Base-by-base conservation (phyloP, 2,329 filamentous ascomycete genomes). In the Ophiostoma ips region DNA sequence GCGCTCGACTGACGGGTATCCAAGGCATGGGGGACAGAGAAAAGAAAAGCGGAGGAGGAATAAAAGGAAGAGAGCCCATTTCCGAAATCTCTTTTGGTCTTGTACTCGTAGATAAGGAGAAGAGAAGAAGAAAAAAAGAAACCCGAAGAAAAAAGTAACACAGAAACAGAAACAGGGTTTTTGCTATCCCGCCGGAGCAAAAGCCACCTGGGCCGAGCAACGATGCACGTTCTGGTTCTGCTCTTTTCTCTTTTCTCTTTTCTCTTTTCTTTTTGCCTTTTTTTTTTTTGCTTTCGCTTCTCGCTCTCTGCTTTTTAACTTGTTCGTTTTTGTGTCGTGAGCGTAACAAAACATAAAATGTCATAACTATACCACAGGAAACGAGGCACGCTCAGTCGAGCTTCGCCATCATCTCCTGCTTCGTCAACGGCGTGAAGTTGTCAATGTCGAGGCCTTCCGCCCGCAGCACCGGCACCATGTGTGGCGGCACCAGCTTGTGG, bases 401-500 rank as follows among this genome's bases (percentile, higher is more conserved):
- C 68, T 89, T 87, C 53, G 92, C 92, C 72, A 95, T 87, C 92
- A 98, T 96, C 66, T 95, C 87, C 62, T 92, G 84, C 73, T 88
- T 94, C 62, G 84, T 73, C 71, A 98, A 75, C 43, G 90, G 90
- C 60, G 81, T 87, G 68, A 98, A 86, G 66, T 89, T 89, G 68
- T 95, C 87, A 62, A 95, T 87, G 65, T 96, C 89, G 58, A 98
- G 77, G 50, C 87, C 89, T 61, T 81, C 81, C 45, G 82, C 75
- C 55, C 78, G 78, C 53, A 98, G 75, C 53, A 79, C 73, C 19
- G 86, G 71, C 61, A 82, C 82, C 60, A 88, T 79, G 66, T 96
- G 89, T 55, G 77, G 68, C 53, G 92, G 92, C 49, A 96, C 87
- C 59, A 98, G 77, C 66, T 87, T 82, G 61, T 80, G 74, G 70